Conservation (phyloP, 169 alveolate genomes). For the Amoebophrya sp. region DNA sequence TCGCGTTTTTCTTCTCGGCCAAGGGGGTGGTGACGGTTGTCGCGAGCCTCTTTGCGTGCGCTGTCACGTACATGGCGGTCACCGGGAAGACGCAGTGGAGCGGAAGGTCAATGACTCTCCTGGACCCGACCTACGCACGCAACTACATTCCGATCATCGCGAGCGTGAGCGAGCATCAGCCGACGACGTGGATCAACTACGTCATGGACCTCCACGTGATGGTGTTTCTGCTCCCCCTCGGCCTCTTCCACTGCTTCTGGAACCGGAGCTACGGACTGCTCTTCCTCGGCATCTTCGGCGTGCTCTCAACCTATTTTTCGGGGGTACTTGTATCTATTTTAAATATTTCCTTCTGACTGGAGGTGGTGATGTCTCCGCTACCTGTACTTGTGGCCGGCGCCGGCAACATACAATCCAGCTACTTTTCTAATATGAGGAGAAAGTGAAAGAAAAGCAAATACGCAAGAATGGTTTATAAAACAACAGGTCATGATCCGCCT, state of each 20-base stretch:
- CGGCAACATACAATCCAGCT: too few relatives aligned
- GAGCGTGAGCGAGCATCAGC: conserved; percentile 96
- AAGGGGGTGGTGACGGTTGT: neutral
- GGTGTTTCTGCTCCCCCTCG: conserved; percentile 33
- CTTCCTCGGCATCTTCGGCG: conserved; percentile 76
- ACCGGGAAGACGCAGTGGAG: neutral
- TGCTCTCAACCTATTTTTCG: conserved; percentile 83
- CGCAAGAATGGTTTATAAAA: too few relatives aligned
- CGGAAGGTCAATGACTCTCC: conserved; percentile 52
- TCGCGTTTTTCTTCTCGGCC: neutral
- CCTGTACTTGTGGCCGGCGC: too few relatives aligned
- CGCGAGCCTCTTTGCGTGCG: neutral
- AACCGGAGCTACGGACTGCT: conserved; percentile 70
- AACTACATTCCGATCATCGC: conserved; percentile 92
- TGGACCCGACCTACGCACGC: conserved; percentile 94
- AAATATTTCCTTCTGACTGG: neutral
- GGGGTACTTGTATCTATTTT: conserved; percentile 9
- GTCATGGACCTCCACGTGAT: conserved; percentile 34
- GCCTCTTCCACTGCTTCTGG: conserved; percentile 50
- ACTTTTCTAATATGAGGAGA: too few relatives aligned
- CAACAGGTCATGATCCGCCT: conserved; percentile 90
- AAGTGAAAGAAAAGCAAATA: too few relatives aligned
- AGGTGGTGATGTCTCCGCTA: too few relatives aligned
- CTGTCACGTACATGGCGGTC: neutral
- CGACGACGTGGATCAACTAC: conserved; percentile 90